A percentile compares a stretch with the other conserved stretches of the same genome.
These are phyloP conservation scores for Apophysomyces ossiformis DNA, from an alignment of 371 early-diverging fungal genomes.

Conservation along the genomic window DNA sequence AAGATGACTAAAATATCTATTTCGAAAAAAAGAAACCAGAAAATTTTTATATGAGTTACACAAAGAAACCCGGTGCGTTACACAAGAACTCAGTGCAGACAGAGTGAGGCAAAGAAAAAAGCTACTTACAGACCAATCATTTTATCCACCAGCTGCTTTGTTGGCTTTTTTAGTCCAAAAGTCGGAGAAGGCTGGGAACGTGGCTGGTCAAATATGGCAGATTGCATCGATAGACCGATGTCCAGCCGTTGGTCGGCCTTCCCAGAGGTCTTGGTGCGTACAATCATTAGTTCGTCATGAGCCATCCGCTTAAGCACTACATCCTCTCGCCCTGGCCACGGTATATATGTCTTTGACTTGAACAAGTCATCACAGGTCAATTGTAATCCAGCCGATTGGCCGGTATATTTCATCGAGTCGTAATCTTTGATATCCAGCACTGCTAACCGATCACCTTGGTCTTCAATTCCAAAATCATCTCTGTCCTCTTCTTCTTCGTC, in stretches of 20 bases:
- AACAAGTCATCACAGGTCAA: constrained; percentile 40
- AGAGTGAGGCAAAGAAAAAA: not conserved
- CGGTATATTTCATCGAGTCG: constrained; percentile 51
- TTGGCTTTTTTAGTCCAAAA: constrained; percentile 16
- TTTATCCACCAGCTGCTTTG: constrained; percentile 23
- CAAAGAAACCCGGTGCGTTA: constrained; percentile 7
- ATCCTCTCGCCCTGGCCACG: constrained; percentile 47
- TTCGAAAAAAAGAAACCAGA: constrained; percentile 8
- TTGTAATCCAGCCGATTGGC: constrained; percentile 46
- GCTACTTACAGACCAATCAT: constrained; percentile 32
- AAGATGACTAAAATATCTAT: constrained; percentile 59
- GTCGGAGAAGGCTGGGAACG: constrained; percentile 13
- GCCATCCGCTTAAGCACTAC: constrained; percentile 43
- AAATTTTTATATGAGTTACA: constrained; percentile 5
- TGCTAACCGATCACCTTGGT: constrained; percentile 27
- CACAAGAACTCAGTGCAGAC: not conserved
- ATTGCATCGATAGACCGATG: constrained; percentile 44
- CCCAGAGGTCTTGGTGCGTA: constrained; percentile 32
- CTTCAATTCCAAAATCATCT: not conserved
- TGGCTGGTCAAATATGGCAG: constrained; percentile 35
- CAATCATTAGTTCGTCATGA: constrained; percentile 47
- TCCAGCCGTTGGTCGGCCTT: constrained; percentile 32
- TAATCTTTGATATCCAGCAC: constrained; percentile 43
- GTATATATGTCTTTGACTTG: constrained; percentile 38
- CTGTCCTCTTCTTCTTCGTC: constrained; percentile 30